Evolutionary conservation across 2,329 filamentous ascomycete species (phyloP), one percentile per base, ranked within the genome.

Genomic region (Fragosphaeria purpurea): DNA sequence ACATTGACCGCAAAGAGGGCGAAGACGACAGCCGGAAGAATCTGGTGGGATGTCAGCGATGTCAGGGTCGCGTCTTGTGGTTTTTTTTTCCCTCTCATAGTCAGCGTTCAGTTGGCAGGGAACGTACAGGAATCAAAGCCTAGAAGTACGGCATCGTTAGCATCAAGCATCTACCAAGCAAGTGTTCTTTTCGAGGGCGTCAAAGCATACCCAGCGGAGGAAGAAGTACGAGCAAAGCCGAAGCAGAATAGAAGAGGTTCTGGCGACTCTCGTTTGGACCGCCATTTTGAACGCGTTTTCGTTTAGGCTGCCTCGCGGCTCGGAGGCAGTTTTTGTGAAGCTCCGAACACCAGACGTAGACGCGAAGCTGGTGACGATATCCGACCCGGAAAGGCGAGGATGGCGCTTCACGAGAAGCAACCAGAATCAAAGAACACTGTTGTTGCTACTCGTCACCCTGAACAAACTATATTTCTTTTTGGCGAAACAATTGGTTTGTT

Each of bases 1-100:
- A 83, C 62, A 58, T 87, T 88, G 51, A 88, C 65, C 31, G 77
- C 80, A 53, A 85, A 81, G 2, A 85, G 68, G 0, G 83, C 74
- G 51, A 80, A 80, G 4, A 81, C 69, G 9, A 75, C 58, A 11
- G 57, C 50, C 6, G 64, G 60, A 4, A 61, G 38, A 9, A 54
- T 30, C 58, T 61, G 30, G 22, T 44, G 12, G 30, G 1, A 30
- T 48, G 43, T 55, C 33, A 48, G 47, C 32, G 3, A 22, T 22
- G 22, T 22, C 22, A 22, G 22, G 22, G 22, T 22, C 22, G 22
- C 22, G 22, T 22, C 22, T 3, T 22, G 22, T 22, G 22, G 22
- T 22, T 22, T 22, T 3, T 22, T 22, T 5, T 1, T 1, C 37
- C 5, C 30, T 41, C 8, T 22, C 35, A 11, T 7, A 37, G 4